Percentiles rank a stretch among this genome's conserved stretches.
phyloP scores from a whole-genome alignment of 768 basidiomycete species.

The Psilocybe cyanescens region DNA sequence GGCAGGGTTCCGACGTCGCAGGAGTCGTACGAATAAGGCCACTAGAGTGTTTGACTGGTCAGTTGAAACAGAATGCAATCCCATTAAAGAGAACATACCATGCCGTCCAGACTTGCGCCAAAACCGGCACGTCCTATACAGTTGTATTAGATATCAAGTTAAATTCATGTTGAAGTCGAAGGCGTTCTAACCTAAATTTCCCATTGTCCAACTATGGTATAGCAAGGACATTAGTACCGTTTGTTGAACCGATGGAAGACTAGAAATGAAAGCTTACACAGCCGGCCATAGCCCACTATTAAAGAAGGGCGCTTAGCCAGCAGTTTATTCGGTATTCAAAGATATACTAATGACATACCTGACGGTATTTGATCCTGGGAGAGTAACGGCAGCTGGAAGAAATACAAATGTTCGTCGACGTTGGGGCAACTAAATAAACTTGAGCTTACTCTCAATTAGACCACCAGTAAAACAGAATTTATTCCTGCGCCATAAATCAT shows the following conservation, averaged over 20 bases:
- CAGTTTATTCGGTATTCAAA: not conserved
- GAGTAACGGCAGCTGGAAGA: constrained; percentile 30
- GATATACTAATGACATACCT: constrained; percentile 20
- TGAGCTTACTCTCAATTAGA: constrained; percentile 44
- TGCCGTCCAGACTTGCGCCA: constrained; percentile 68
- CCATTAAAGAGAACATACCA: constrained; percentile 43
- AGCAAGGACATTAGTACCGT: not conserved
- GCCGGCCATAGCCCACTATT: constrained; percentile 44
- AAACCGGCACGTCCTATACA: constrained; percentile 65
- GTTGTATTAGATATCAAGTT: constrained; percentile 12
- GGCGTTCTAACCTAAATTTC: constrained; percentile 48
- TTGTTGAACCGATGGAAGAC: not conserved
- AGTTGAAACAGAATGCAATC: not conserved
- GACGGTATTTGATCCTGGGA: constrained; percentile 35
- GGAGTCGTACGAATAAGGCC: constrained; percentile 72
- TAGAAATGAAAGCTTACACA: constrained; percentile 29
- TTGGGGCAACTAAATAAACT: not conserved
- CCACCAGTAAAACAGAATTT: constrained; percentile 77
- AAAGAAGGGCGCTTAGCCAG: not conserved
- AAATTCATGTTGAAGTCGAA: not conserved
- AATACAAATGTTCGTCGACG: not conserved
- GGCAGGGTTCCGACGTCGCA: constrained; percentile 83
- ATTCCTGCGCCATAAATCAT: constrained; percentile 26
- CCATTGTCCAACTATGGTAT: constrained; percentile 43
- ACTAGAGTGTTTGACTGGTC: constrained; percentile 30